Evolutionary conservation across 2,329 filamentous ascomycete species (phyloP).

Genomic region (Epichloe coenophiala): DNA sequence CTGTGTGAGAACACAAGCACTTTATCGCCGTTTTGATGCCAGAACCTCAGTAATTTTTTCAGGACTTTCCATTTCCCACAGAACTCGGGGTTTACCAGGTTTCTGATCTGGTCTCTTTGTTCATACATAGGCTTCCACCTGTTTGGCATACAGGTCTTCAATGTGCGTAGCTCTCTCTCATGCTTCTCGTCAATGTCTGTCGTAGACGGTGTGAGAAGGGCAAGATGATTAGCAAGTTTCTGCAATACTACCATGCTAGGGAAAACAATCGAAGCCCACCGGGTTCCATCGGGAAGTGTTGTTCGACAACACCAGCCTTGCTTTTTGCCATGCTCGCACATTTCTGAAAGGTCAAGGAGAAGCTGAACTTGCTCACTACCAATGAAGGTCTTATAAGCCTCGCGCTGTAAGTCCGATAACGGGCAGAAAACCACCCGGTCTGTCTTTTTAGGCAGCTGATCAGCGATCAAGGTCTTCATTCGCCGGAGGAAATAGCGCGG

Average conservation of each 20-base stretch:
- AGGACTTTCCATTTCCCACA: constrained; percentile 96
- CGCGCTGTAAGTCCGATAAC: constrained; percentile 64
- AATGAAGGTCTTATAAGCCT: constrained; percentile 76
- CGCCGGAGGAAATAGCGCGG: constrained; percentile 83
- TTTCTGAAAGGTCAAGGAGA: constrained; percentile 53
- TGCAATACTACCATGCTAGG: constrained; percentile 71
- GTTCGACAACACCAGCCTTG: constrained; percentile 70
- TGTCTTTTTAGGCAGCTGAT: constrained; percentile 88
- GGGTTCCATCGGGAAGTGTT: constrained; percentile 43
- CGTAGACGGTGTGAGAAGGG: constrained; percentile 59
- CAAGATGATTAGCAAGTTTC: constrained; percentile 88
- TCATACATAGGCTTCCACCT: constrained; percentile 62
- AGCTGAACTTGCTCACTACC: constrained; percentile 50
- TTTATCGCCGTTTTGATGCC: constrained; percentile 83
- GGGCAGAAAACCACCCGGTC: constrained; percentile 93
- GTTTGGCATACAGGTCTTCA: constrained; percentile 62
- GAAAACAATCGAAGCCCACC: constrained; percentile 71
- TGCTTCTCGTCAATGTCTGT: constrained; percentile 59
- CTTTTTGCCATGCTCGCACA: constrained; percentile 51
- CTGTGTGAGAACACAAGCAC: constrained; percentile 92
- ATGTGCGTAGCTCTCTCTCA: constrained; percentile 58
- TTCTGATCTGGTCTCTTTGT: constrained; percentile 64
- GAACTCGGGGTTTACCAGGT: constrained; percentile 75
- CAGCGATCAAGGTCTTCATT: constrained; percentile 83
- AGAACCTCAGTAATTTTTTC: constrained; percentile 74